Base-by-base conservation (phyloP, 1,284 basidiomycete species). In the Apiotrichum akiyoshidainum region DNA sequence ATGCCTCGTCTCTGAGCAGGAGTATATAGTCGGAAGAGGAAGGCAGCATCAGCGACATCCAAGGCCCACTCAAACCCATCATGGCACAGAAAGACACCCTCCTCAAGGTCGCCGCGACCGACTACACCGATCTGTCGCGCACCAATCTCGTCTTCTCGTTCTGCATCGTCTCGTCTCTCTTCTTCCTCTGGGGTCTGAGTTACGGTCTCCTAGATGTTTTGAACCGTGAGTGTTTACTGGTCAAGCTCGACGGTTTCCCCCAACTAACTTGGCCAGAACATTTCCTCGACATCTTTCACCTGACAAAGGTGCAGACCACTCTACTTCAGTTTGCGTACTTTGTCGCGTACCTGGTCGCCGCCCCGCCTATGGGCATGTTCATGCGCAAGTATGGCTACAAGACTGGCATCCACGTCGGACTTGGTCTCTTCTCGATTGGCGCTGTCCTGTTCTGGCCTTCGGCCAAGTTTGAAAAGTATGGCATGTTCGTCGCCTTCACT, bases 251-350 rank as follows among this genome's bases (percentile, higher is more conserved):
- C 3, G 26, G 26, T 31, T 31, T 31, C 26, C 26, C 26, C 3
- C 26, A 31, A 31, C 26, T 31, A 31, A 31, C 7, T 31, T 31
- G 26, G 26, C 26, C 26, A 31, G 26, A 31, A 31, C 26, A 31
- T 31, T 31, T 31, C 26, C 26, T 31, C 26, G 26, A 31, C 26
- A 48, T 65, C 45, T 67, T 68, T 53, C 26, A 59, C 17, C 52
- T 70, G 19, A 61, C 52, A 33, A 61, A 67, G 51, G 57, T 59
- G 1, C 60, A 72, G 48, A 63, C 66, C 17, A 71, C 72, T 2
- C 57, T 71, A n/a, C 61, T 73, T 9, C 72, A 72, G 52, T 73
- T 71, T 42, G 68, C 72, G 35, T 70, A 71, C 55, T 71, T 70
- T 44, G 54, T 67, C 26, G 55, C 67, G 11, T 63, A 63, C 42